phyloP scores from a whole-genome alignment of 139 green algal species.

The Coelastrella sp. region DNA sequence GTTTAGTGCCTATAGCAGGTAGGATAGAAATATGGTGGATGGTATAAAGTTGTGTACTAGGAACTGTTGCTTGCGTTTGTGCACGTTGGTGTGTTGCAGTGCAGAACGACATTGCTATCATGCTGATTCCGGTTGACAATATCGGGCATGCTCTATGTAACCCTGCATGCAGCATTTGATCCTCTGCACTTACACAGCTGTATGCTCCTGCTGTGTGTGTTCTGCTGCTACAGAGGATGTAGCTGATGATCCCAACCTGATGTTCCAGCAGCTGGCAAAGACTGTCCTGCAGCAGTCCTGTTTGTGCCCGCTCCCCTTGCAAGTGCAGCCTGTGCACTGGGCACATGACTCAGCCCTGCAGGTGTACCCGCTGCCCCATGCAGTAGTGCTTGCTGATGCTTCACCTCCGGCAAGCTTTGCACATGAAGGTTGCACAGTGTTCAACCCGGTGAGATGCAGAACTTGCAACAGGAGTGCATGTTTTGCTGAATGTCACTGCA shows the following conservation, averaged over 20 bases:
- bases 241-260: background rate
- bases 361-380: slow-evolving; percentile 89
- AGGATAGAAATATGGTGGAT: too few relatives aligned
- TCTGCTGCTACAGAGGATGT: slow-evolving; percentile 35
- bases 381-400: slow-evolving; percentile 83
- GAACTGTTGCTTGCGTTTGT: too few relatives aligned
- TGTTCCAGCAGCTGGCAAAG: slow-evolving; percentile 76
- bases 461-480: too few relatives aligned
- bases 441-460: slow-evolving; percentile 76
- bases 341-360: slow-evolving; percentile 80
- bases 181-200: background rate
- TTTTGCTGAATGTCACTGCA: too few relatives aligned
- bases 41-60: too few relatives aligned
- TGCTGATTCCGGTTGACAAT: too few relatives aligned
- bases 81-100: too few relatives aligned
- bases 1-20: slow-evolving; percentile 55
- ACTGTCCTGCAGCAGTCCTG: slow-evolving; percentile 94
- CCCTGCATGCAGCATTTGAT: too few relatives aligned
- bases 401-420: slow-evolving; percentile 56
- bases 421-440: slow-evolving; percentile 74
- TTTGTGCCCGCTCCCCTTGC: slow-evolving; percentile 90
- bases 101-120: too few relatives aligned
- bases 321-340: slow-evolving; percentile 84
- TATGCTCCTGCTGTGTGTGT: background rate
- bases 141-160: too few relatives aligned